Percentiles rank a stretch among this genome's conserved stretches.
These are phyloP conservation scores for Elsinoe australis DNA, from an alignment of 2,329 filamentous ascomycete genomes.

Conservation along the genomic window DNA sequence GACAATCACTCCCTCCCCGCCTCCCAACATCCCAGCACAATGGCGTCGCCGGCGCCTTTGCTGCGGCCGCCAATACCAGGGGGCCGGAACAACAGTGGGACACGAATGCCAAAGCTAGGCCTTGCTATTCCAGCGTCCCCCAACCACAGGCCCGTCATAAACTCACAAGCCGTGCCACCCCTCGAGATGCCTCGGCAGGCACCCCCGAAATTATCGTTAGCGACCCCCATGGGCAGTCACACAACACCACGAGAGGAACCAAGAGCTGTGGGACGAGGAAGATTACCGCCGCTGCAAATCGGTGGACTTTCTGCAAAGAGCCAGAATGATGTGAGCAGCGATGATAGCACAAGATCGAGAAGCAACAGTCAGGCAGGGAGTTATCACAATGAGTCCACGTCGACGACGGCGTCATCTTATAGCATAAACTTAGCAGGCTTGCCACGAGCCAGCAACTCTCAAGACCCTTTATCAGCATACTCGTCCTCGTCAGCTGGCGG, in stretches of 20 bases:
- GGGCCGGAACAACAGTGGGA: slow-evolving; percentile 51
- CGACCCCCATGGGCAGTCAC: slow-evolving; percentile 79
- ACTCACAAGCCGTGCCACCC: slow-evolving; percentile 28
- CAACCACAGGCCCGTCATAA: slow-evolving; percentile 64
- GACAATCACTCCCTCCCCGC: slow-evolving; percentile 21
- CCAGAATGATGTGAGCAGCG: slow-evolving; percentile 56
- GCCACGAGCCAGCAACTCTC: slow-evolving; percentile 60
- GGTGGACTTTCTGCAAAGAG: slow-evolving; percentile 49
- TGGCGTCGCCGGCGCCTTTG: slow-evolving; percentile 71
- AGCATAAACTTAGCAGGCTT: slow-evolving; percentile 75
- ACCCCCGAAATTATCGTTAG: slow-evolving; percentile 73
- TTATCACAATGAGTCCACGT: slow-evolving; percentile 68
- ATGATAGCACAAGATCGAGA: slow-evolving; percentile 71
- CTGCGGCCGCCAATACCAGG: slow-evolving; percentile 77
- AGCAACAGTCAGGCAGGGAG: slow-evolving; percentile 80
- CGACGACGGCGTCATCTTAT: slow-evolving; percentile 72
- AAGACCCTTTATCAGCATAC: slow-evolving; percentile 82
- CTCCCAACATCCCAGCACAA: slow-evolving; percentile 37
- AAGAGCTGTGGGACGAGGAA: slow-evolving; percentile 39
- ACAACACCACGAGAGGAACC: slow-evolving; percentile 63
- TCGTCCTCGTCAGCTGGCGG: slow-evolving; percentile 56
- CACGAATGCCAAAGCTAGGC: slow-evolving; percentile 68
- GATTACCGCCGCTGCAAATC: slow-evolving; percentile 49
- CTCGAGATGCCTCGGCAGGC: slow-evolving; percentile 48
- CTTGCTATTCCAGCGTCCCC: slow-evolving; percentile 86